Conservation (phyloP, 148 eudicot species). For the Silene uniflora region DNA sequence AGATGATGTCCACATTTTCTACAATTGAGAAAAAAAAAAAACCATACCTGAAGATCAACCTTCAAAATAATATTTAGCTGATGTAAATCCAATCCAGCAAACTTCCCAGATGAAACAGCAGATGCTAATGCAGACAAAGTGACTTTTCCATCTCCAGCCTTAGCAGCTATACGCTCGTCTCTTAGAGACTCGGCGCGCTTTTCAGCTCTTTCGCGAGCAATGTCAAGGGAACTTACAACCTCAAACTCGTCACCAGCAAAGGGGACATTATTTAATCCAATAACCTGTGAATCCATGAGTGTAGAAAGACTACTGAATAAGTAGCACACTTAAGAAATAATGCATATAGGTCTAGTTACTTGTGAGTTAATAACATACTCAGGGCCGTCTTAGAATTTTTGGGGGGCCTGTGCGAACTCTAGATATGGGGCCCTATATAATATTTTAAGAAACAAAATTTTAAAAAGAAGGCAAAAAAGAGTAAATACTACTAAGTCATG, state of each 20-base stretch:
- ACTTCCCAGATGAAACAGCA: slow-evolving; percentile 64
- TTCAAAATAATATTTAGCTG: slow-evolving; percentile 83
- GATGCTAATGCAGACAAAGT: slow-evolving; percentile 91
- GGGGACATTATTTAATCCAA: slow-evolving; percentile 87
- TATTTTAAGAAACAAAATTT: no score
- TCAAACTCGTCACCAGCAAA: slow-evolving; percentile 94
- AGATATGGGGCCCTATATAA: no score
- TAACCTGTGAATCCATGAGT: slow-evolving; percentile 45
- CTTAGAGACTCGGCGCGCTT: slow-evolving; percentile 50
- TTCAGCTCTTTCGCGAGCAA: slow-evolving; percentile 85
- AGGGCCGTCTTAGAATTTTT: no score
- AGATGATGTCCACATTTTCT: not conserved
- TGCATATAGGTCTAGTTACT: not conserved
- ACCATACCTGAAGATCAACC: slow-evolving; percentile 81
- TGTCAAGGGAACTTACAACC: slow-evolving; percentile 73
- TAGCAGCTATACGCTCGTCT: slow-evolving; percentile 66
- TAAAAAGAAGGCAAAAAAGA: no score
- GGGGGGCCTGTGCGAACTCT: no score
- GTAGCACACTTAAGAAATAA: slow-evolving; percentile 1
- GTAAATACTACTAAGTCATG: no score
- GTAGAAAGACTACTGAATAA: not conserved
- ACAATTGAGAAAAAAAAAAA: not conserved
- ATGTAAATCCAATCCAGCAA: slow-evolving; percentile 80
- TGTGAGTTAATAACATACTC: not conserved
- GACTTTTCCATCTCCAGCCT: slow-evolving; percentile 85